Evolutionary conservation across 371 early-diverging fungal genomes (phyloP).

Genomic region (Chytridium lagenaria): DNA sequence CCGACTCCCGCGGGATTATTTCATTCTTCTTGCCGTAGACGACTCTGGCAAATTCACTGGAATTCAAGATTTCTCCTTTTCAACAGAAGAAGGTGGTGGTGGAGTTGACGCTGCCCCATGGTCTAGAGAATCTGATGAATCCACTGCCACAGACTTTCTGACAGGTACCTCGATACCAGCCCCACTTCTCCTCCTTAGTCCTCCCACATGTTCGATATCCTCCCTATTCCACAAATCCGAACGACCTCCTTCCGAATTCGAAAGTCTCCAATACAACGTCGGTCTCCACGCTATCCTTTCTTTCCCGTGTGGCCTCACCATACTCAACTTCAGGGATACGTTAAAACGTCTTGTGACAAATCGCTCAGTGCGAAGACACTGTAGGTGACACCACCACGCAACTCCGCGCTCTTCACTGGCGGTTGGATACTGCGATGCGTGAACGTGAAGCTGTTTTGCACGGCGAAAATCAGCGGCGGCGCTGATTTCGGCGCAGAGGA

Average conservation of each 20-base stretch:
- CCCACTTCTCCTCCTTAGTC: neutral
- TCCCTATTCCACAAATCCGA: neutral
- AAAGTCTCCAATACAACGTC: conserved; percentile 6
- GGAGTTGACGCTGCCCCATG: no score
- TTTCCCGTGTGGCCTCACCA: neutral
- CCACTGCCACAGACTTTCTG: no score
- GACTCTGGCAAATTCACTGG: no score
- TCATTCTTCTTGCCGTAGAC: no score
- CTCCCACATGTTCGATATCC: neutral
- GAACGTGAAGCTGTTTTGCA: conserved; percentile 1
- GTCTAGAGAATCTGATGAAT: no score
- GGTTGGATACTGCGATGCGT: neutral
- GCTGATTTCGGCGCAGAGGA: neutral
- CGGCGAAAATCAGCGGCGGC: neutral
- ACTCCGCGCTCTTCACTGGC: neutral
- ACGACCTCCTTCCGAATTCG: neutral
- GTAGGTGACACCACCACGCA: neutral
- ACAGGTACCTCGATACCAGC: neutral
- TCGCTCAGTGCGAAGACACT: neutral
- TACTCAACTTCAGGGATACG: conserved; percentile 6
- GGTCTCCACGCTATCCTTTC: conserved; percentile 10
- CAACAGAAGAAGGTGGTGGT: no score
- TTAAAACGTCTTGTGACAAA: neutral
- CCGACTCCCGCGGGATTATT: no score
- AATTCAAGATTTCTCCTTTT: no score